Evolutionary conservation across 306 rosid genomes (phyloP).

Genomic region (Prosopis cineraria): DNA sequence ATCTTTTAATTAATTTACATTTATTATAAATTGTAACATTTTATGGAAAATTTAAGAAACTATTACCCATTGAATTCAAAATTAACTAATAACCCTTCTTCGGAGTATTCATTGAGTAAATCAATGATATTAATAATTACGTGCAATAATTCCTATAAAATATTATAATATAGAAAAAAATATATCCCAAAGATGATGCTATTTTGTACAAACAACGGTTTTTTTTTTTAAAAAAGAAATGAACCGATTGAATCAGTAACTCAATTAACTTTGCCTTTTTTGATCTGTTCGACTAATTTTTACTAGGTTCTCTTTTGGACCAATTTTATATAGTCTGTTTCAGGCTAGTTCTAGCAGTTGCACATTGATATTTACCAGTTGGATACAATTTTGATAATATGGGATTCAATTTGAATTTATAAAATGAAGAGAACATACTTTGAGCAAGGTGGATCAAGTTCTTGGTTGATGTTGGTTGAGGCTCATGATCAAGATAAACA

Average conservation of each 20-base stretch:
- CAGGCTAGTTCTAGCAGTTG: background rate
- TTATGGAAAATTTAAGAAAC: background rate
- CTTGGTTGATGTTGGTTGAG: conserved; percentile 76
- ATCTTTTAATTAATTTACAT: background rate
- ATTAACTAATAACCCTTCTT: background rate
- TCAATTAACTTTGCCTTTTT: background rate
- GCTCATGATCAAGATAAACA: conserved; percentile 50
- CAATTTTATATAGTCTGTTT: background rate
- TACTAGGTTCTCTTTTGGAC: background rate
- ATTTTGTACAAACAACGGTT: background rate
- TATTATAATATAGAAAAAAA: background rate
- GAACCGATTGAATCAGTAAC: background rate
- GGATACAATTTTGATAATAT: background rate
- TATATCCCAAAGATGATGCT: background rate
- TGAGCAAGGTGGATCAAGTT: conserved; percentile 78
- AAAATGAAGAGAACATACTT: conserved; percentile 48
- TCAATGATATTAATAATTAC: background rate
- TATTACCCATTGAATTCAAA: background rate
- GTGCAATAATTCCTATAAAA: background rate
- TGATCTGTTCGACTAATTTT: background rate
- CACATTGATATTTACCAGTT: too few species aligned
- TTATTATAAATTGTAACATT: background rate
- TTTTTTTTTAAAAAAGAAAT: background rate
- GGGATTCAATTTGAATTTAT: background rate
- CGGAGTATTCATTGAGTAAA: background rate